Evolutionary conservation across 306 rosid genomes (phyloP).

Genomic region (Rosa chinensis): DNA sequence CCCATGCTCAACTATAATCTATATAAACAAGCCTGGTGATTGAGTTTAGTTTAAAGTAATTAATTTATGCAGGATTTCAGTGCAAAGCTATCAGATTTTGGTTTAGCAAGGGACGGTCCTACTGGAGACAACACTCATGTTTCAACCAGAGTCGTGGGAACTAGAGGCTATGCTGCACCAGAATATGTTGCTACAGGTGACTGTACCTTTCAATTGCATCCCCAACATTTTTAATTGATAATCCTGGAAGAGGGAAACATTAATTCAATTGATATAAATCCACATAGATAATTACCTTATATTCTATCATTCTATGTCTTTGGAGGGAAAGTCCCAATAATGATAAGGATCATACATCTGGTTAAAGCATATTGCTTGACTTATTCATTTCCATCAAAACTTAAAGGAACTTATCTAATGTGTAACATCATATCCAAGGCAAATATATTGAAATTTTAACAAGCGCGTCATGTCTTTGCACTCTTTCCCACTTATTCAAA

Average conservation of each 20-base stretch:
- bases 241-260: neutral
- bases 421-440: neutral
- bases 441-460: neutral
- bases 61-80: conserved; percentile 62
- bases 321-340: neutral
- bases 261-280: neutral
- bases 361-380: neutral
- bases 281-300: neutral
- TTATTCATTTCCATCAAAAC: neutral
- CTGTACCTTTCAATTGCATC: conserved; percentile 16
- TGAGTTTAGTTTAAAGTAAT: conserved; percentile 7
- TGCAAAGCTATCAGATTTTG: conserved; percentile 87
- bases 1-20: neutral
- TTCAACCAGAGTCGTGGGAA: conserved; percentile 85
- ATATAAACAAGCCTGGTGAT: conserved; percentile 20
- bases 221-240: neutral
- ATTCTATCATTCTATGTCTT: neutral
- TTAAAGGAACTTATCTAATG: neutral
- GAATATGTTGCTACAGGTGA: conserved; percentile 94
- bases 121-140: conserved; percentile 97
- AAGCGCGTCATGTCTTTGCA: neutral
- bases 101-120: conserved; percentile 98
- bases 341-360: neutral
- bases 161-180: conserved; percentile 96
- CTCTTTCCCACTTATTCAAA: neutral